Base-by-base conservation (phyloP, 176 grass and related monocot genomes). In the Juncus effusus region DNA sequence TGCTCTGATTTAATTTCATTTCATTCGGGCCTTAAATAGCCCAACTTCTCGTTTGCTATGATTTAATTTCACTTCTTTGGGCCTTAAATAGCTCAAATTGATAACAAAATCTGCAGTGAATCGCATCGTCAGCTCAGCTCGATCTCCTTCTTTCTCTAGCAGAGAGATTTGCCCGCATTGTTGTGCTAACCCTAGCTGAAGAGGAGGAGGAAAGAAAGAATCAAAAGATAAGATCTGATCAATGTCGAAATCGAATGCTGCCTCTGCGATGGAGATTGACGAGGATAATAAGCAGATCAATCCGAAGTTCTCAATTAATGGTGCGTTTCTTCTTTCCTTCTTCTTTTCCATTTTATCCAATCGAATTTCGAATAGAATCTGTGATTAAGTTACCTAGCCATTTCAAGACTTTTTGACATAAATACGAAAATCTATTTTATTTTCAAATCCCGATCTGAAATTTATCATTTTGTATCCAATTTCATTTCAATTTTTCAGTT, bases 291-390 rank as follows among this genome's bases (percentile, higher is more conserved):
- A 92, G 44, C 84, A 84, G 85, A 82, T 80, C 28, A 56, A 6
- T 51, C 73, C 87, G 59, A 89, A 69, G 77, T 97, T 97, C 75
- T 85, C 88, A 70, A 84, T 97, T 72, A 97, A 89, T 56, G 94
- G 94, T 97, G 65, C 63, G 66, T 36, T 74, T 36, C 36, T 4
- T 3, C 40, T 4, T 7, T 7, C 2, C 5, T 7, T 41, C 52
- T 11, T 13, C 13, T 39, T 16, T 36, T 7, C 40, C 8, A 13
- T 57, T 5, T 12, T 69, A 16, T 55, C 44, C 15, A 36, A 16
- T n/a, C 37, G 6, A 41, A 42, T 44, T 64, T 62, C 13, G 36
- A 65, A 47, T 3, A 35, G 42, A 3, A 5, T 8, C 49, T 56
- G 61, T 63, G 2, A 45, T 77, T 41, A 19, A 28, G 4, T 65